Evolutionary conservation across 257 asterid genomes (phyloP).

Genomic region (Verbena officinalis): DNA sequence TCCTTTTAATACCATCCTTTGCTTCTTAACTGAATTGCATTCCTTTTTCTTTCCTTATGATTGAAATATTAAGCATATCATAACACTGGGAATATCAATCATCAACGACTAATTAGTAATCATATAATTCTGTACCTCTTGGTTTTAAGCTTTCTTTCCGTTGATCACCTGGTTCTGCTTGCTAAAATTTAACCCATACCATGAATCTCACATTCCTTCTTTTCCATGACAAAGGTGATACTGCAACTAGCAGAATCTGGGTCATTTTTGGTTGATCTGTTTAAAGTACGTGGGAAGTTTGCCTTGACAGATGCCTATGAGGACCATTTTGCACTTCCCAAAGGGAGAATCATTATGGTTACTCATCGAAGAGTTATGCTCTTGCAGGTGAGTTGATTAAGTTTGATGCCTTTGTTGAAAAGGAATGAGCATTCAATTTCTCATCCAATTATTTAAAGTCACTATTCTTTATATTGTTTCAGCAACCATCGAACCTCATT

Average conservation of each 20-base stretch:
- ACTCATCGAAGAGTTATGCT: slow-evolving; percentile 89
- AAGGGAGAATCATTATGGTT: slow-evolving; percentile 76
- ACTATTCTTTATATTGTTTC: slow-evolving; percentile 35
- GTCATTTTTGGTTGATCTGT: slow-evolving; percentile 92
- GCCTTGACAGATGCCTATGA: slow-evolving; percentile 96
- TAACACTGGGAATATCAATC: not conserved
- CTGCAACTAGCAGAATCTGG: slow-evolving; percentile 94
- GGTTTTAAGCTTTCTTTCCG: slow-evolving; percentile 10
- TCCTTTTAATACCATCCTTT: not conserved
- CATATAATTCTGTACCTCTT: not conserved
- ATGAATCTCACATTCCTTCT: slow-evolving; percentile 19
- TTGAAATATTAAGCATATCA: not conserved
- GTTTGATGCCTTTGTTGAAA: slow-evolving; percentile 18
- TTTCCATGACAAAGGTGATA: slow-evolving; percentile 59
- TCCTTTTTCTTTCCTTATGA: not conserved
- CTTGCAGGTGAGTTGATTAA: slow-evolving; percentile 66
- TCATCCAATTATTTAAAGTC: slow-evolving; percentile 17
- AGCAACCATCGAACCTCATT: slow-evolving; percentile 92
- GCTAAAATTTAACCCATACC: slow-evolving; percentile 8
- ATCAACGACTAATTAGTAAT: not conserved
- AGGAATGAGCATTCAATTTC: not conserved
- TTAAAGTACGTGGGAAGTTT: slow-evolving; percentile 95
- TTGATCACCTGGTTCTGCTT: not conserved
- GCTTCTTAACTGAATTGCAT: slow-evolving; percentile 1
- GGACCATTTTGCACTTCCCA: slow-evolving; percentile 86